These are phyloP conservation scores for Nitzschia inconspicua DNA, from an alignment of 108 stramenopile genomes.

Conservation along the genomic window DNA sequence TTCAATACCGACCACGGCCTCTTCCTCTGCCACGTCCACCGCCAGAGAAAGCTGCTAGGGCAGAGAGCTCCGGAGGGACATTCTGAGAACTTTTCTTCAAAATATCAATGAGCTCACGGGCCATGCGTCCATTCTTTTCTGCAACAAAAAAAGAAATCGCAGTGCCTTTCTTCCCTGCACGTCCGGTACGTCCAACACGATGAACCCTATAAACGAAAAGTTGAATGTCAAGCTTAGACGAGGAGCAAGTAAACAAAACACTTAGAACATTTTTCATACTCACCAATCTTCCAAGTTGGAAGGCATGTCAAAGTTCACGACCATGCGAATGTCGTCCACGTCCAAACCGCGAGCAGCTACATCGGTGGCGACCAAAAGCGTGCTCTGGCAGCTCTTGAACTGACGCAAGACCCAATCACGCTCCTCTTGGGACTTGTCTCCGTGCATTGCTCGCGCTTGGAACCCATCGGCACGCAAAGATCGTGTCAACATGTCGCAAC, in stretches of 20 bases:
- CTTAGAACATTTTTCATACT: too few relatives aligned
- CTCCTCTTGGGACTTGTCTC: conserved; percentile 97
- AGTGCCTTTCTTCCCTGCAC: conserved; percentile 96
- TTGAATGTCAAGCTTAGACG: neutral
- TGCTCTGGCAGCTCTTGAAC: conserved; percentile 86
- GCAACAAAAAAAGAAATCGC: conserved; percentile 94
- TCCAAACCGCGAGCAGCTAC: conserved; percentile 97
- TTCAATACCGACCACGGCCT: conserved; percentile 22
- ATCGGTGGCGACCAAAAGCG: conserved; percentile 96
- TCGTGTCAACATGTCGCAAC: conserved; percentile 93
- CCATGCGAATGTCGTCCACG: conserved; percentile 67
- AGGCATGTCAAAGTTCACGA: conserved; percentile 85
- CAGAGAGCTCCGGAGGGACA: conserved; percentile 61
- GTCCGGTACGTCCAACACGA: conserved; percentile 98
- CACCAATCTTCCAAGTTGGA: conserved; percentile 71
- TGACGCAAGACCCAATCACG: conserved; percentile 96
- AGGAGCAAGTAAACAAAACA: too few relatives aligned
- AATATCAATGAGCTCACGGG: conserved; percentile 80
- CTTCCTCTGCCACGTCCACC: conserved; percentile 59
- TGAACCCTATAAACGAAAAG: too few relatives aligned
- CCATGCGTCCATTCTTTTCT: conserved; percentile 90
- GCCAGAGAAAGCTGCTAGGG: conserved; percentile 38
- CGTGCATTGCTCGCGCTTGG: conserved; percentile 93
- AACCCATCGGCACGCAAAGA: conserved; percentile 88
- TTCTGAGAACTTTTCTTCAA: conserved; percentile 68